phyloP scores from a whole-genome alignment of 768 basidiomycete genomes.

The Termitomyces sp. region DNA sequence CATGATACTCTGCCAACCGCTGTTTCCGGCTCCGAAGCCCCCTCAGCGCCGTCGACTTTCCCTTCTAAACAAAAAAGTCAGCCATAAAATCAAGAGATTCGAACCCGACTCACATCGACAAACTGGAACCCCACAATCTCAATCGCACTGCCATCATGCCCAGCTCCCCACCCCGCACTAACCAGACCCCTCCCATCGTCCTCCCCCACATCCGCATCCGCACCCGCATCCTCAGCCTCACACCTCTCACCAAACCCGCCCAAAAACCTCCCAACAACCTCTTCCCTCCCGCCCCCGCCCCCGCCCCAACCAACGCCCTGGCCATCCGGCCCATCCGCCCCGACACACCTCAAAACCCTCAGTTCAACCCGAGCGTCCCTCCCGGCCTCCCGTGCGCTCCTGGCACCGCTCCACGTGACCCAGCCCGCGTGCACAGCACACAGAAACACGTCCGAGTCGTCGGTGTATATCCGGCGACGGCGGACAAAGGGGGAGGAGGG shows the following conservation, averaged over 20 bases:
- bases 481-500: conserved; percentile 14
- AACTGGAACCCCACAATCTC: conserved; percentile 65
- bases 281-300: conserved; percentile 28
- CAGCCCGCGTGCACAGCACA: conserved; percentile 67
- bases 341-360: conserved; percentile 33
- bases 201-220: conserved; percentile 14
- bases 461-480: conserved; percentile 55
- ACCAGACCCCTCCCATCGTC: conserved; percentile 56
- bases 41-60: conserved; percentile 42
- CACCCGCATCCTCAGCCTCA: conserved; percentile 26
- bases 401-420: conserved; percentile 40
- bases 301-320: conserved; percentile 23
- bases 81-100: not conserved
- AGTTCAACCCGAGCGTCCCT: conserved; percentile 37
- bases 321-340: conserved; percentile 9
- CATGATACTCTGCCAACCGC: conserved; percentile 61
- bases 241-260: conserved; percentile 42
- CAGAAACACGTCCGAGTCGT: conserved; percentile 69
- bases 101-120: conserved; percentile 45
- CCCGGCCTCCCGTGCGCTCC: conserved; percentile 31
- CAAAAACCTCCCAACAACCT: conserved; percentile 42
- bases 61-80: conserved; percentile 31
- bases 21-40: conserved; percentile 61
- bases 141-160: conserved; percentile 73
- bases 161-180: conserved; percentile 76